Evolutionary conservation across 257 asterid genomes (phyloP).

Genomic region (Solanum appendiculatum): DNA sequence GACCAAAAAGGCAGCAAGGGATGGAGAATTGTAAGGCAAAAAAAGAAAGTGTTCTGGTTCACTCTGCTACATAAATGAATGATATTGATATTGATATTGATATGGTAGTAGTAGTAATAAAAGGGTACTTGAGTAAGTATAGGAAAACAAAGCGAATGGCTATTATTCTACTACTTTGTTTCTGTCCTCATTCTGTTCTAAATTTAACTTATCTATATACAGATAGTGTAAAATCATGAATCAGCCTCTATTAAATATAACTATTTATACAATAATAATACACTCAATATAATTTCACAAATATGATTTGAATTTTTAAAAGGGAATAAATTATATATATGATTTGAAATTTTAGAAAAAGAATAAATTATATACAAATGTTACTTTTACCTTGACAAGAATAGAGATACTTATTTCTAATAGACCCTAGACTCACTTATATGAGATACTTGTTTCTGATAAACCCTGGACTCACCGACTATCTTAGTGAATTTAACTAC

Average conservation of each 20-base stretch:
- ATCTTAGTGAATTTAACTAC: too few species aligned
- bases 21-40: slow-evolving; percentile 7
- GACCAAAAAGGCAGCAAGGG: slow-evolving; percentile 28
- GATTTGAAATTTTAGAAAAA: rapidly evolving
- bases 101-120: background rate
- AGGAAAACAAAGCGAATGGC: slow-evolving; percentile 18
- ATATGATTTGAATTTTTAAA: rapidly evolving
- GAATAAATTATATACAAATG: too few species aligned
- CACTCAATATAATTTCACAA: rapidly evolving
- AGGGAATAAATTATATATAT: too few species aligned
- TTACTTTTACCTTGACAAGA: too few species aligned
- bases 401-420: too few species aligned
- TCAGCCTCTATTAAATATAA: background rate
- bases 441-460: too few species aligned
- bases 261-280: too few species aligned
- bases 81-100: slow-evolving; percentile 6
- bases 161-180: slow-evolving; percentile 7
- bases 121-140: slow-evolving; percentile 7
- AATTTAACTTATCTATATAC: background rate
- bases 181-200: slow-evolving; percentile 19
- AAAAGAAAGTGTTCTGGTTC: background rate
- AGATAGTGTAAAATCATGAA: background rate
- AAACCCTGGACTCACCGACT: too few species aligned
- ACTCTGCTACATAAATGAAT: background rate
- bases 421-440: too few species aligned